Evolutionary conservation across 148 eudicot species (phyloP).

Genomic region (Persicaria maculosa): DNA sequence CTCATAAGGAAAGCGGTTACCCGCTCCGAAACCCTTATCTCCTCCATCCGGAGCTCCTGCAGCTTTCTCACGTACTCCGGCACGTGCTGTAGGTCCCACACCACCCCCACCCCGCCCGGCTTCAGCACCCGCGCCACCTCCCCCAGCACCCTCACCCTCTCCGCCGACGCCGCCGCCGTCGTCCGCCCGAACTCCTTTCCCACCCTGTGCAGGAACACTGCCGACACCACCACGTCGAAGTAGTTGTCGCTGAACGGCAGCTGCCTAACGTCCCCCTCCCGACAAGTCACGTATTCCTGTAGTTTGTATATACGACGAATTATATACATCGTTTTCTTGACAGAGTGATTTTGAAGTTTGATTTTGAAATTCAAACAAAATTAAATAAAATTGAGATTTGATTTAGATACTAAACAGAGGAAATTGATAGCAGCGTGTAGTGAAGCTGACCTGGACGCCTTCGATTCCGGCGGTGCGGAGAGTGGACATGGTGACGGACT

Average conservation of each 20-base stretch:
- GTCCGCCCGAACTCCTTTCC: slow-evolving; percentile 65
- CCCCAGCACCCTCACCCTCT: slow-evolving; percentile 65
- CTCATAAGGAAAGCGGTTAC: slow-evolving; percentile 93
- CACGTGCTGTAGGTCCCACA: slow-evolving; percentile 88
- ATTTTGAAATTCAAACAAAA: neutral
- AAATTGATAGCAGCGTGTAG: neutral
- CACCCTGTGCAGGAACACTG: slow-evolving; percentile 50
- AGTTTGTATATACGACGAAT: neutral
- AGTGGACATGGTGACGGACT: slow-evolving; percentile 42
- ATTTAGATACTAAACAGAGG: neutral
- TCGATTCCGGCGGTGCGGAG: slow-evolving; percentile 60
- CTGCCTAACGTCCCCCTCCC: slow-evolving; percentile 71
- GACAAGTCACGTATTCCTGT: slow-evolving; percentile 86
- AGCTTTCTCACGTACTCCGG: slow-evolving; percentile 75
- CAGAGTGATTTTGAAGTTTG: neutral
- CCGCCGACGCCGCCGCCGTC: slow-evolving; percentile 69
- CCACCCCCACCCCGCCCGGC: slow-evolving; percentile 75
- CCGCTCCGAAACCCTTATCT: slow-evolving; percentile 69
- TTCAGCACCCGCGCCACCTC: slow-evolving; percentile 78
- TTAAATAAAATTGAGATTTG: neutral
- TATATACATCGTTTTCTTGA: neutral
- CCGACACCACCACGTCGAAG: slow-evolving; percentile 93
- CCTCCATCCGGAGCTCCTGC: slow-evolving; percentile 76
- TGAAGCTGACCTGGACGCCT: slow-evolving; percentile 33
- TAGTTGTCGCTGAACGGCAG: slow-evolving; percentile 72